Conservation (phyloP, 2,329 filamentous ascomycete genomes). For the Paraphoma sp. region DNA sequence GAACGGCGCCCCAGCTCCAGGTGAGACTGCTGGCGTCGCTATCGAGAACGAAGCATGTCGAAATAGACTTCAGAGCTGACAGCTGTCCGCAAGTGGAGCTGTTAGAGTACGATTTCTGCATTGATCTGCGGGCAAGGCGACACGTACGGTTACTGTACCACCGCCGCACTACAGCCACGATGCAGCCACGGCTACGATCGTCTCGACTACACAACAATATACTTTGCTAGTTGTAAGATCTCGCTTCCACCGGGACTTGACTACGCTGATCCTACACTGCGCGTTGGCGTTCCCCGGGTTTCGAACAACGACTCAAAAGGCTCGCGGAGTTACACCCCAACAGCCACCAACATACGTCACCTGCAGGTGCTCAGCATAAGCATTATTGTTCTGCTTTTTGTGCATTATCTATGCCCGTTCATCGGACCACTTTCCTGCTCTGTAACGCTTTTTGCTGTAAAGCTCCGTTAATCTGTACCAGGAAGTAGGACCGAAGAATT, state of each 20-base stretch:
- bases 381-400: not conserved
- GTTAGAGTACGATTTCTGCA: not conserved
- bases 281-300: not conserved
- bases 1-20: not conserved
- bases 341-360: not conserved
- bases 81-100: not conserved
- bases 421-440: not conserved
- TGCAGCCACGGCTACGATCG: not conserved
- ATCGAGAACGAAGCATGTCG: not conserved
- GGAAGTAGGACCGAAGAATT: constrained; percentile 1
- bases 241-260: not conserved
- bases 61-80: not conserved
- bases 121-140: not conserved
- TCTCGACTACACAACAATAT: not conserved
- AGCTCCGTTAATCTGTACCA: not conserved
- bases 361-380: not conserved
- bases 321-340: not conserved
- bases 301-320: not conserved
- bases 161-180: not conserved
- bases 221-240: not conserved
- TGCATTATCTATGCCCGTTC: not conserved
- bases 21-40: not conserved
- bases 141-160: not conserved
- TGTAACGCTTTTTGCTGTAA: not conserved
- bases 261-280: not conserved